Percentiles rank a stretch among this genome's conserved stretches.
Conservation (phyloP, 2,329 filamentous ascomycete genomes). For the Pyrenochaeta sp. region DNA sequence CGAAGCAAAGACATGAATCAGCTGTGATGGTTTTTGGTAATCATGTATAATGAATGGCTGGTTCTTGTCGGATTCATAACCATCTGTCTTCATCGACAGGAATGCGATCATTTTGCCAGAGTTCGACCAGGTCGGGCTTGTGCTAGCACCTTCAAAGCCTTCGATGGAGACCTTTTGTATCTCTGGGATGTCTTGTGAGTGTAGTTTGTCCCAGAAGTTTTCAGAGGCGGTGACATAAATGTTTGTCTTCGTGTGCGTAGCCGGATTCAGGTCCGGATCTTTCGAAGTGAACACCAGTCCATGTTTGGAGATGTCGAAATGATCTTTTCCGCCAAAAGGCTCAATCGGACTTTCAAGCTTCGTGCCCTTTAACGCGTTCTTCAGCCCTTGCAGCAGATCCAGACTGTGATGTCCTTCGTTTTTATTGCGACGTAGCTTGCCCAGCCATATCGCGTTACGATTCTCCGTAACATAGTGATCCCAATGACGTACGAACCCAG, state of each 20-base stretch:
- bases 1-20: slow-evolving; percentile 68
- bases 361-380: slow-evolving; percentile 70
- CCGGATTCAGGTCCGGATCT: slow-evolving; percentile 74
- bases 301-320: slow-evolving; percentile 76
- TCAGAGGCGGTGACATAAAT: slow-evolving; percentile 73
- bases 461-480: slow-evolving; percentile 77
- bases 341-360: slow-evolving; percentile 72
- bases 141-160: slow-evolving; percentile 70
- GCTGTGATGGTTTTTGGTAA: slow-evolving; percentile 63
- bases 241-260: slow-evolving; percentile 81
- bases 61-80: slow-evolving; percentile 84
- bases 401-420: slow-evolving; percentile 13
- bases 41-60: slow-evolving; percentile 72
- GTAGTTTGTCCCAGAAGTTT: slow-evolving; percentile 58
- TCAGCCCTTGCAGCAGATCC: slow-evolving; percentile 51
- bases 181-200: slow-evolving; percentile 15
- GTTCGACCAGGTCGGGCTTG: slow-evolving; percentile 75
- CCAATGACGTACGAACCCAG: slow-evolving; percentile 84
- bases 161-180: slow-evolving; percentile 66
- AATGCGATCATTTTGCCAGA: slow-evolving; percentile 77
- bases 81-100: slow-evolving; percentile 76
- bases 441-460: slow-evolving; percentile 77
- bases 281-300: slow-evolving; percentile 79
- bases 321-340: slow-evolving; percentile 80
- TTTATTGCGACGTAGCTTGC: slow-evolving; percentile 57